A percentile compares a stretch with the other conserved stretches of the same genome.
Evolutionary conservation across 345 rosid genomes (phyloP).

Genomic region (Hevea brasiliensis): DNA sequence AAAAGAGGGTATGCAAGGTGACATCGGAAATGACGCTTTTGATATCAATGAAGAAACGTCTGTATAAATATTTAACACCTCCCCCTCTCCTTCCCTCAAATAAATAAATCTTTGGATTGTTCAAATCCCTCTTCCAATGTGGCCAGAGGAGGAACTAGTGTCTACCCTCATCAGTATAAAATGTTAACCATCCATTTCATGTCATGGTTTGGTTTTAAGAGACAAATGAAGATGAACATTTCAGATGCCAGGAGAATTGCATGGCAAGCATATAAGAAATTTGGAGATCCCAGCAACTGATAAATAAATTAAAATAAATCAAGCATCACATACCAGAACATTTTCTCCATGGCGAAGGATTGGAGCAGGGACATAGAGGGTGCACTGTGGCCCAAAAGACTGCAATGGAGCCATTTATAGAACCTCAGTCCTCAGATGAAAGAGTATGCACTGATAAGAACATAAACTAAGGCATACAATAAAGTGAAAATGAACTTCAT

Average conservation of each 20-base stretch:
- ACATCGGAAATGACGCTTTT: not conserved
- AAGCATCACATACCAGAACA: slow-evolving; percentile 45
- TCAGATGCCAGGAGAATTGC: not conserved
- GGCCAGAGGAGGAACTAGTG: not conserved
- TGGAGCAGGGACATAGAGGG: slow-evolving; percentile 80
- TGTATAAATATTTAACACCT: not conserved
- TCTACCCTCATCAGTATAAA: not conserved
- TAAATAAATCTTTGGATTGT: not conserved
- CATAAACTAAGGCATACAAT: not conserved
- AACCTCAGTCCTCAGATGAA: slow-evolving; percentile 10
- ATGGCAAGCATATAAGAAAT: not conserved
- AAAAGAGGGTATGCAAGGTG: not conserved
- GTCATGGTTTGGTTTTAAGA: not conserved
- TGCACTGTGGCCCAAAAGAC: slow-evolving; percentile 86
- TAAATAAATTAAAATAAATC: not conserved
- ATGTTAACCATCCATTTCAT: not conserved
- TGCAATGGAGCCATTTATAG: slow-evolving; percentile 33
- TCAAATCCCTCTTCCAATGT: not conserved
- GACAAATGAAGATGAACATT: not conserved
- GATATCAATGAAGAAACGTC: not conserved
- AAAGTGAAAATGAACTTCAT: not conserved
- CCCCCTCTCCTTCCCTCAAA: too few species aligned
- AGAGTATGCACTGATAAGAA: not conserved
- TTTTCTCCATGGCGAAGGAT: slow-evolving; percentile 64
- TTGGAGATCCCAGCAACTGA: not conserved